phyloP scores from a whole-genome alignment of 192 early-diverging fungal genomes.

The Diversispora eburnea region DNA sequence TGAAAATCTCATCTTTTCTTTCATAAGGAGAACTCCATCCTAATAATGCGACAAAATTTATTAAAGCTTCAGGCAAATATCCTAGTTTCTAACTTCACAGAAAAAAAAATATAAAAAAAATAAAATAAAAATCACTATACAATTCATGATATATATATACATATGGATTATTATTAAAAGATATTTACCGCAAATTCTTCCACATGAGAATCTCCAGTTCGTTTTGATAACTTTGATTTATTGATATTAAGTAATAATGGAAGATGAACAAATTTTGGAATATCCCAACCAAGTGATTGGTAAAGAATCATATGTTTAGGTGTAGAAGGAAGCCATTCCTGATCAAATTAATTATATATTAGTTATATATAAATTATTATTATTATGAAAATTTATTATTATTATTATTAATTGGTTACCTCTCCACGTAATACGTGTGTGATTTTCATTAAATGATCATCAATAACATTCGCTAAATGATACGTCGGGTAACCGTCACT shows the following conservation, averaged over 20 bases:
- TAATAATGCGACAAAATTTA: constrained; percentile 83
- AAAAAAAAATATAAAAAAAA: no score
- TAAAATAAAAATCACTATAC: not conserved
- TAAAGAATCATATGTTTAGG: constrained; percentile 89
- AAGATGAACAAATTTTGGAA: constrained; percentile 81
- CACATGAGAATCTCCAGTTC: constrained; percentile 78
- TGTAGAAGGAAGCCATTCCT: constrained; percentile 92
- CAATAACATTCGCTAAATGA: constrained; percentile 92
- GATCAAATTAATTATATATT: not conserved
- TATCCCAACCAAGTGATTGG: constrained; percentile 71
- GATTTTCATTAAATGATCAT: constrained; percentile 88
- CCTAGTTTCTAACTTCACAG: constrained; percentile 53
- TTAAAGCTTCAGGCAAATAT: constrained; percentile 77
- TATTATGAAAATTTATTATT: not conserved
- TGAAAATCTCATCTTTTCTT: constrained; percentile 58
- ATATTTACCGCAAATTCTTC: constrained; percentile 54
- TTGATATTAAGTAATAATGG: constrained; percentile 82
- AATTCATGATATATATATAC: not conserved
- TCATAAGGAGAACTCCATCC: constrained; percentile 68
- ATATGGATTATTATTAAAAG: not conserved
- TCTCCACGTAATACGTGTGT: constrained; percentile 92
- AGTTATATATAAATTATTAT: not conserved
- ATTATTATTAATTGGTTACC: constrained; percentile 28
- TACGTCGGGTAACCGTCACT: constrained; percentile 92
- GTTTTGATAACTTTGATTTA: constrained; percentile 86